Evolutionary conservation across 1,139 yeast species (phyloP), one percentile per base, ranked within the genome.

Genomic region (Protomyces inouyei): DNA sequence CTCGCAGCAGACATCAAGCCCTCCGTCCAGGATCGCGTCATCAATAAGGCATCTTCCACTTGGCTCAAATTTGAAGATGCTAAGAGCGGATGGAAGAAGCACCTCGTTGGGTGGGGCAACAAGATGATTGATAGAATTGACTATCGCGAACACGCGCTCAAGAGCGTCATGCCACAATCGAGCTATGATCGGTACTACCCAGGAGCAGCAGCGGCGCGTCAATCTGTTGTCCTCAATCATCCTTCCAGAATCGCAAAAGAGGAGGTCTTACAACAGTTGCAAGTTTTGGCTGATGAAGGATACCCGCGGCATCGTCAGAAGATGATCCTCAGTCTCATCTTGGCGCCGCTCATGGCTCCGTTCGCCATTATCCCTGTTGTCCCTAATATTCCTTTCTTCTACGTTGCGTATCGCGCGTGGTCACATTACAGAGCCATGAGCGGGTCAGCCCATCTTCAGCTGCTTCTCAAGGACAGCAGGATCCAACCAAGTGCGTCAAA

Each of bases 301-400:
- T 38, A 51, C 9, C 63, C 63, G n/a, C 55, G 63, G 37, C 63
- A 59, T 52, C 56, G 63, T n/a, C 63, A 59, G 21, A 59, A 59
- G 53, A 37, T 59, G 53, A 52, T 52, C n/a, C 54, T 40, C 52
- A 60, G 59, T 48, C 35, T 60, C 55, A 18, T 64, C 12, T 46
- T 54, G 4, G 71, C 87, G 3, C 95, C 95, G 2, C 67, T 87
- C 38, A 80, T 88, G 0, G 71, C 86, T 5, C 95, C 95, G 1
- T 74, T 87, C 66, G 86, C 85, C 0, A 70, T 87, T 52, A 73
- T 88, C 0, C 95, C 95, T 0, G 76, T 87, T n/a, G 73, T 87
- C 1, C 95, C 95, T 18, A 88, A 88, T 69, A 82, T 88, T 10
- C 95, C 95, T 0, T 92, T 93, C 0, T 85, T 88, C 71, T 88